phyloP scores from a whole-genome alignment of 2,329 filamentous ascomycete species.

The Monosporascus cannonballus region DNA sequence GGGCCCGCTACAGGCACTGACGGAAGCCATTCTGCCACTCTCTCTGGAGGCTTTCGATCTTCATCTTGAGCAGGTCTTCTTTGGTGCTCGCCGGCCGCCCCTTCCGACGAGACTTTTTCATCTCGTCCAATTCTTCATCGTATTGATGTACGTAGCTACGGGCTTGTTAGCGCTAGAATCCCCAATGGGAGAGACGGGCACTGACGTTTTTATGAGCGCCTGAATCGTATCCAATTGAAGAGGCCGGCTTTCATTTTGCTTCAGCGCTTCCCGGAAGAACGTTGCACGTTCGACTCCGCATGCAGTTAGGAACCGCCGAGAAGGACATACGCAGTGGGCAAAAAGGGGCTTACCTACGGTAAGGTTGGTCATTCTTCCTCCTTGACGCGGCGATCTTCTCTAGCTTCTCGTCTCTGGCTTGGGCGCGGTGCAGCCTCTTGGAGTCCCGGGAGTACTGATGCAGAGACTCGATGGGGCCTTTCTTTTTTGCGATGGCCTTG shows the following conservation, averaged over 20 bases:
- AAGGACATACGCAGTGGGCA: not conserved
- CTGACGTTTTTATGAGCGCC: conserved; percentile 55
- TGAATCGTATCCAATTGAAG: conserved; percentile 53
- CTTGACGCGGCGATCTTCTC: conserved; percentile 64
- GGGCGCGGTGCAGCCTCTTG: conserved; percentile 71
- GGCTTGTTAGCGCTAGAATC: conserved; percentile 17
- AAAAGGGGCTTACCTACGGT: conserved; percentile 46
- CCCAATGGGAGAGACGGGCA: conserved; percentile 1
- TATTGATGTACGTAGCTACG: conserved; percentile 59
- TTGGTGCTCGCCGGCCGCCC: conserved; percentile 72
- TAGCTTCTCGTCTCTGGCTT: conserved; percentile 75
- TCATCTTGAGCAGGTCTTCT: conserved; percentile 71
- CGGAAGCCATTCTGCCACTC: conserved; percentile 83
- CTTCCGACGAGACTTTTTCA: conserved; percentile 66
- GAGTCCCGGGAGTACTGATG: conserved; percentile 89
- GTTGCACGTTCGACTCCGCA: conserved; percentile 56
- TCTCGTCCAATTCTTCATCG: conserved; percentile 60
- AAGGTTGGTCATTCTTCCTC: conserved; percentile 67
- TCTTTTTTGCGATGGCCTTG: conserved; percentile 88
- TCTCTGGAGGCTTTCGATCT: conserved; percentile 63
- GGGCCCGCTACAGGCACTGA: conserved; percentile 33
- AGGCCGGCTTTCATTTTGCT: conserved; percentile 42
- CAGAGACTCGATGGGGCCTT: conserved; percentile 64
- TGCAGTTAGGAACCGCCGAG: conserved; percentile 2
- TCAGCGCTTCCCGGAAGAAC: conserved; percentile 65